Conservation (phyloP, 768 basidiomycete species). For the Mycena leptocephala region DNA sequence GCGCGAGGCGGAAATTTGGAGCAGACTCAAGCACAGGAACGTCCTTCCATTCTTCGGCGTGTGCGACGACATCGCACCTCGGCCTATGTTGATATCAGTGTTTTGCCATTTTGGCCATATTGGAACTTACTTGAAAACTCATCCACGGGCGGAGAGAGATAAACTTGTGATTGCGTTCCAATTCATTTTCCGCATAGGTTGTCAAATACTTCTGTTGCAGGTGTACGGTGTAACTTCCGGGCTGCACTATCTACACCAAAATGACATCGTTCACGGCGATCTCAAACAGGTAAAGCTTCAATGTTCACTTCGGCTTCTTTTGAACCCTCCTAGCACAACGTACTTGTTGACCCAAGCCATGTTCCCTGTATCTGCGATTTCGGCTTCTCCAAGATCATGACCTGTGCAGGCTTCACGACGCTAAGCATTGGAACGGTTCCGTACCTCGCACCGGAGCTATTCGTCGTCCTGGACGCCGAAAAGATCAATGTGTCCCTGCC, state of each 20-base stretch:
- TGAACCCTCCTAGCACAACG: neutral
- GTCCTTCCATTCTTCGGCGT: slow-evolving; percentile 17
- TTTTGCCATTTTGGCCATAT: slow-evolving; percentile 11
- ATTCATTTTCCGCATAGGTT: neutral
- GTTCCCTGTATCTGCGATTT: slow-evolving; percentile 39
- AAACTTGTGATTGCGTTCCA: neutral
- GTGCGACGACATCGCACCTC: slow-evolving; percentile 4
- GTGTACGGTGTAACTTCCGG: neutral
- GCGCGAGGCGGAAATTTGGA: slow-evolving; percentile 7
- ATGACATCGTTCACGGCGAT: slow-evolving; percentile 7
- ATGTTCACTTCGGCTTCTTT: neutral
- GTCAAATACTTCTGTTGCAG: neutral
- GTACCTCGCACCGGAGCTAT: slow-evolving; percentile 39
- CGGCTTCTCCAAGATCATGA: slow-evolving; percentile 35
- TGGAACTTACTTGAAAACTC: neutral
- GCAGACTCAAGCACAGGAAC: neutral
- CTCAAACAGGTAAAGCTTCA: neutral
- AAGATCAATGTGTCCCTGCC: no score
- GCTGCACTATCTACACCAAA: neutral
- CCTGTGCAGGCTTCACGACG: slow-evolving; percentile 24
- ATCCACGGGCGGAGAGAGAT: neutral
- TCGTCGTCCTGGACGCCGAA: neutral
- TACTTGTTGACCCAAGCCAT: neutral
- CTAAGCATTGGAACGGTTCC: slow-evolving; percentile 28
- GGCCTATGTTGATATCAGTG: slow-evolving; percentile 3